A percentile compares a stretch with the other conserved stretches of the same genome.
Conservation (phyloP, 176 grass and related monocot genomes). For the Carex kokanica region DNA sequence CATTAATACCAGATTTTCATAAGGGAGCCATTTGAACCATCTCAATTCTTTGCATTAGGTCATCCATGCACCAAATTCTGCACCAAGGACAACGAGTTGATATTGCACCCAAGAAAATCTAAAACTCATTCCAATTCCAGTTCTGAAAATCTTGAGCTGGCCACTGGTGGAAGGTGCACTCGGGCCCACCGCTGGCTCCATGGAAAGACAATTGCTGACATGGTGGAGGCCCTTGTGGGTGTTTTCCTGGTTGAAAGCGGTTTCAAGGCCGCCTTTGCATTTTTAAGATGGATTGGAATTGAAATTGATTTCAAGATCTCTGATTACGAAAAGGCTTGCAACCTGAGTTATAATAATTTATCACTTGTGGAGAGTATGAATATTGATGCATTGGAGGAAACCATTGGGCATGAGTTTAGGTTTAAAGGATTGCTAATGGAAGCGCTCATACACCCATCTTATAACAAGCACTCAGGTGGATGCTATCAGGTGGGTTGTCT, state of each 20-base stretch:
- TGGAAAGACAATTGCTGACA: conserved; percentile 81
- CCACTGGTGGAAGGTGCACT: conserved; percentile 52
- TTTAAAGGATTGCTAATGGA: conserved; percentile 73
- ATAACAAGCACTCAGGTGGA: conserved; percentile 72
- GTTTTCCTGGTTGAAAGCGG: conserved; percentile 88
- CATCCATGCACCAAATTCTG: conserved; percentile 78
- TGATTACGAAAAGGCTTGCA: conserved; percentile 50
- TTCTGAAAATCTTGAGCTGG: conserved; percentile 17
- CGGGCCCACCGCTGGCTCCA: conserved; percentile 89
- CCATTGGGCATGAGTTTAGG: conserved; percentile 58
- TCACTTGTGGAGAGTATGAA: conserved; percentile 43
- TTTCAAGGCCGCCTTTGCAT: conserved; percentile 89
- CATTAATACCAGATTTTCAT: conserved; percentile 66
- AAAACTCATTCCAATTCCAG: conserved; percentile 6
- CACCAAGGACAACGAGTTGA: conserved; percentile 45
- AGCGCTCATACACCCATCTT: conserved; percentile 81
- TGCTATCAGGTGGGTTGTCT: conserved; percentile 75
- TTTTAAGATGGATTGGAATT: conserved; percentile 81
- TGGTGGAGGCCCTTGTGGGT: conserved; percentile 87
- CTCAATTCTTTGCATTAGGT: conserved; percentile 79
- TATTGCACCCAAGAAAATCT: conserved; percentile 49
- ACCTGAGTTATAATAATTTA: conserved; percentile 57
- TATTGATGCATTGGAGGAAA: conserved; percentile 59
- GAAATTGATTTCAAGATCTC: conserved; percentile 52
- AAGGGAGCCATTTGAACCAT: conserved; percentile 77